Evolutionary conservation across 1,284 basidiomycete species (phyloP).

Genomic region (Ustilago loliicola): DNA sequence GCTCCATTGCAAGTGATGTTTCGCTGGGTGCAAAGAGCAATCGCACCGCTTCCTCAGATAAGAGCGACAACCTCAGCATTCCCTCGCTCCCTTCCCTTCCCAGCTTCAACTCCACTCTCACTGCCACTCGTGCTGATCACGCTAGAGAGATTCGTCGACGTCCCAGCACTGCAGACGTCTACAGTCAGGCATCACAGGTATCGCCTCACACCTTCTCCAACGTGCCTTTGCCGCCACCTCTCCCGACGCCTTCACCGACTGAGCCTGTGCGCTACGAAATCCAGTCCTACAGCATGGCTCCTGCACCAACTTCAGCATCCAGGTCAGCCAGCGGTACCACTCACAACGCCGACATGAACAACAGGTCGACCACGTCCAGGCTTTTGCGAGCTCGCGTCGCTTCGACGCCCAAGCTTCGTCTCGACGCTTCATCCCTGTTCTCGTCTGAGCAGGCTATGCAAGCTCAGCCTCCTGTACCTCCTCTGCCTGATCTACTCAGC

Average conservation of each 20-base stretch:
- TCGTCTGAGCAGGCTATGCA: conserved; percentile 17
- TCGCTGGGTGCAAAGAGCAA: neutral
- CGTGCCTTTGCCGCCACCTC: conserved; percentile 1
- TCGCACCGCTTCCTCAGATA: neutral
- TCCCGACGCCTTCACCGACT: conserved; percentile 9
- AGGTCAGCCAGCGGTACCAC: neutral
- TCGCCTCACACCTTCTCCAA: conserved; percentile 18
- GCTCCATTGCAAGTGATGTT: neutral
- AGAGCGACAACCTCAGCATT: conserved; percentile 26
- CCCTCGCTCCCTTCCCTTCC: conserved; percentile 35
- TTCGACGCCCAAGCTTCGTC: conserved; percentile 51
- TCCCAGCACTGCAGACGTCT: conserved; percentile 50
- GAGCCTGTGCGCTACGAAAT: conserved; percentile 27
- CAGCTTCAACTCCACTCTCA: conserved; percentile 38
- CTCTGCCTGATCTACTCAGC: conserved; percentile 10
- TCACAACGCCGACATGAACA: neutral
- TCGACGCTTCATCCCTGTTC: conserved; percentile 20
- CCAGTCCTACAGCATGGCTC: conserved; percentile 22
- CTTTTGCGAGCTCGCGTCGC: conserved; percentile 38
- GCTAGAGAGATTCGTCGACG: conserved; percentile 22
- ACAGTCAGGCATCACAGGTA: conserved; percentile 21
- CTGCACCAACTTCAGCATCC: conserved; percentile 2
- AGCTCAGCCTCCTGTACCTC: conserved; percentile 21
- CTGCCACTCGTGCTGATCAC: conserved; percentile 14
- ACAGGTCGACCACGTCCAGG: conserved; percentile 11